Evolutionary conservation across 2,329 filamentous ascomycete genomes (phyloP).

Genomic region (Parastagonospora avenae): DNA sequence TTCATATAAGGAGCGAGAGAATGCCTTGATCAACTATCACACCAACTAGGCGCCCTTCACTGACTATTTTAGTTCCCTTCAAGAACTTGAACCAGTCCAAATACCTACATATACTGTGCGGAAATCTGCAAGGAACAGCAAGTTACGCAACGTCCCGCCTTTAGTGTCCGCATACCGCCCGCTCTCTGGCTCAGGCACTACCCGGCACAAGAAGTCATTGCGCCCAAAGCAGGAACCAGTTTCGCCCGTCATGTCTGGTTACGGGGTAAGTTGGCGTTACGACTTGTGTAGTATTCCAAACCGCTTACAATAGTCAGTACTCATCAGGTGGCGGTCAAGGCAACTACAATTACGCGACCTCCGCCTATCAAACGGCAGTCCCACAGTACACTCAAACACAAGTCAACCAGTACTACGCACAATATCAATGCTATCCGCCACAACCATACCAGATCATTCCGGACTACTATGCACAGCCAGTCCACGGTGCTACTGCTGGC

Average conservation of each 20-base stretch:
- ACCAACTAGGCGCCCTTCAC: slow-evolving; percentile 4
- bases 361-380: slow-evolving; percentile 16
- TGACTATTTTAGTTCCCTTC: slow-evolving; percentile 8
- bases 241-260: slow-evolving; percentile 32
- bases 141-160: slow-evolving; percentile 14
- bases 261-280: slow-evolving; percentile 18
- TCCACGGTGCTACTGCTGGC: slow-evolving; percentile 6
- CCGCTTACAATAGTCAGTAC: slow-evolving; percentile 18
- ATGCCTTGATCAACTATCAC: slow-evolving; percentile 1
- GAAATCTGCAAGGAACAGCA: slow-evolving; percentile 10
- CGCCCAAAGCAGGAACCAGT: slow-evolving; percentile 22
- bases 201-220: slow-evolving; percentile 13
- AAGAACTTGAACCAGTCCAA: slow-evolving; percentile 4
- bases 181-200: slow-evolving; percentile 11
- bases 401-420: slow-evolving; percentile 35
- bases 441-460: slow-evolving; percentile 34
- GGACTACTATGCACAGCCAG: slow-evolving; percentile 26
- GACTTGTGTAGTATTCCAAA: neutral
- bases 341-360: slow-evolving; percentile 21
- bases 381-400: slow-evolving; percentile 42
- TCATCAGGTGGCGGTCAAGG: slow-evolving; percentile 20
- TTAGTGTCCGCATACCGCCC: slow-evolving; percentile 20
- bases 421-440: slow-evolving; percentile 37
- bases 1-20: slow-evolving; percentile 14
- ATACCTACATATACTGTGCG: neutral